Evolutionary conservation across 352 stramenopile genomes (phyloP).

Genomic region (Pythium insidiosum): DNA sequence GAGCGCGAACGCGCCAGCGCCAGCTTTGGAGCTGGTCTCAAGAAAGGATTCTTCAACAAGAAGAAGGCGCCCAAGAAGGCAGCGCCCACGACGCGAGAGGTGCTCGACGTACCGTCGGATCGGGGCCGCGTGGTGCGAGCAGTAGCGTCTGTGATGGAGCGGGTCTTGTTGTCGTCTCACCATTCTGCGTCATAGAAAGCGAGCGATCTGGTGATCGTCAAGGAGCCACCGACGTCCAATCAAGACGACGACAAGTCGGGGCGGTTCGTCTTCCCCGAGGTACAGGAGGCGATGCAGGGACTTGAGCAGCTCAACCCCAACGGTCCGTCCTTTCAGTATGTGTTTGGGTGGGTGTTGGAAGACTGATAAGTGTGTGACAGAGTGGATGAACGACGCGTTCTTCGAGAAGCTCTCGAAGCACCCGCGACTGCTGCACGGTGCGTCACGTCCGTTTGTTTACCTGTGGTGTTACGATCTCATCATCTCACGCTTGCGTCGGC

Average conservation of each 20-base stretch:
- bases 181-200: constrained; percentile 14
- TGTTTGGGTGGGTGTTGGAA: background rate
- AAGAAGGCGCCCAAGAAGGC: background rate
- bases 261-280: constrained; percentile 75
- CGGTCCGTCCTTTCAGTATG: no score
- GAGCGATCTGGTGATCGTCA: constrained; percentile 2
- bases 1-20: constrained; percentile 35
- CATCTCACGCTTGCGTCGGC: no score
- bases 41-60: constrained; percentile 58
- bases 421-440: constrained; percentile 45
- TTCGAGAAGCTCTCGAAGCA: constrained; percentile 59
- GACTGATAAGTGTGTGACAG: no score
- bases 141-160: background rate
- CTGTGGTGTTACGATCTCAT: no score
- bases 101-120: constrained; percentile 1
- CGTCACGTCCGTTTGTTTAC: no score
- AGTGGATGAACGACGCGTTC: constrained; percentile 71
- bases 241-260: no score
- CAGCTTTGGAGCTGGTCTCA: constrained; percentile 53
- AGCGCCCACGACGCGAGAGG: constrained; percentile 1
- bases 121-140: background rate
- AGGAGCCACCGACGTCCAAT: no score
- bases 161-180: no score
- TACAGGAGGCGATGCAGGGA: constrained; percentile 53
- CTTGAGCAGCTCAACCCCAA: constrained; percentile 59